These are phyloP conservation scores for Quercus variabilis DNA, from an alignment of 306 rosid genomes.

Conservation along the genomic window DNA sequence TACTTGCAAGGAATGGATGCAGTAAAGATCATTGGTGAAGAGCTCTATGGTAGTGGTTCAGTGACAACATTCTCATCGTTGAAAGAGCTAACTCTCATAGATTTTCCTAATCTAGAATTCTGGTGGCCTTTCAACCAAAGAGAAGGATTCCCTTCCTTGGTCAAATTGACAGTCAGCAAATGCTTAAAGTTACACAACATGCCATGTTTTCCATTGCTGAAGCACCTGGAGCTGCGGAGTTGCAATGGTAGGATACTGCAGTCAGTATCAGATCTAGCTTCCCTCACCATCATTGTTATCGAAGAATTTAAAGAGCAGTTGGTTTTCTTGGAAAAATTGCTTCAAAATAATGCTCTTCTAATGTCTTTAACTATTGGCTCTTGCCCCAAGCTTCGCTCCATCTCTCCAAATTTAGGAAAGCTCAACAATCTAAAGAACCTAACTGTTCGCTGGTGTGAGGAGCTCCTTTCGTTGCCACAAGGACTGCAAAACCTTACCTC, in stretches of 20 bases:
- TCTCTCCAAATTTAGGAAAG: constrained; percentile 7
- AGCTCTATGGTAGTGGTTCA: neutral
- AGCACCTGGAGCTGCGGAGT: constrained; percentile 1
- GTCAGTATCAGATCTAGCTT: constrained; percentile 1
- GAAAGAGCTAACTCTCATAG: constrained; percentile 12
- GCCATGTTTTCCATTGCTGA: constrained; percentile 21
- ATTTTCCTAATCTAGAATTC: constrained; percentile 13
- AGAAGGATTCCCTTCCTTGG: neutral
- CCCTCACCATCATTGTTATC: constrained; percentile 16
- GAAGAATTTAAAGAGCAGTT: constrained; percentile 11
- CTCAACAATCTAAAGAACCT: constrained; percentile 8
- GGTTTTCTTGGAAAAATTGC: neutral
- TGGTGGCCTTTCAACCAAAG: constrained; percentile 5
- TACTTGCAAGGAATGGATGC: constrained; percentile 20
- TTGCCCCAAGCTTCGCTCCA: constrained; percentile 1
- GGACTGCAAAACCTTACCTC: constrained; percentile 17
- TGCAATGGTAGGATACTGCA: neutral
- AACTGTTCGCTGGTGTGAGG: constrained; percentile 17
- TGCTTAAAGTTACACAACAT: constrained; percentile 4
- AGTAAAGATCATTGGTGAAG: constrained; percentile 6
- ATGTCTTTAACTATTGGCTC: constrained; percentile 17
- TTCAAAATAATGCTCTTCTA: constrained; percentile 12
- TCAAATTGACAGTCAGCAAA: constrained; percentile 6
- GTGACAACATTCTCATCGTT: constrained; percentile 7
- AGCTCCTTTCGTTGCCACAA: constrained; percentile 6